Base-by-base conservation (phyloP, 2,329 filamentous ascomycete genomes). In the Iodosphaeria phyllophila region DNA sequence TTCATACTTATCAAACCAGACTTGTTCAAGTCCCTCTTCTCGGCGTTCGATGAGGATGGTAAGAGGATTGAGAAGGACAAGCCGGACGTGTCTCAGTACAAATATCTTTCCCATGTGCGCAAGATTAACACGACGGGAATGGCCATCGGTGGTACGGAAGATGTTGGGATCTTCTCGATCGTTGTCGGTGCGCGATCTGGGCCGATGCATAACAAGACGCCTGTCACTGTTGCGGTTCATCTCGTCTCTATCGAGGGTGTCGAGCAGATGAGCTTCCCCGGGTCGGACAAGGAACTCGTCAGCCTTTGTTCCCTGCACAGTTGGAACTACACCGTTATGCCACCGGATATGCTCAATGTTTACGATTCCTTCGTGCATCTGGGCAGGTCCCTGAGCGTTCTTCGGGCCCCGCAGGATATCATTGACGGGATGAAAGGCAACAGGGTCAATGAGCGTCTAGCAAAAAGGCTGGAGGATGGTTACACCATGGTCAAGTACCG, bases 241-340 rank as follows among this genome's bases (percentile, higher is more conserved):
- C 39, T 57, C 0, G 37, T 56, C 3, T 47, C 41, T 0, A 39
- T 58, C 5, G 48, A 55, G 25, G 38, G 41, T 3, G 29, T 52
- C 1, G 46, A 48, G 21, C 24, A 28, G 4, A 45, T 47, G 31
- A 22, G n/a, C 0, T 40, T 30, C n/a, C 36, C 39, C 1, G 11
- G n/a, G 3, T 4, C 11, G n/a, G 13, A 13, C n/a, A 8, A 22
- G 8, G 12, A 14, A 13, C 15, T 13, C 6, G 13, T 28, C 3
- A 20, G 26, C 3, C 28, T 59, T 6, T 38, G 41, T 13, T 51
- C 47, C 0, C 31, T 59, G 1, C 31, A 50, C 22, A 50, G 43
- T 23, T 60, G 55, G 55, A 41, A 36, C 5, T 57, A 58, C 25
- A 50, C 42, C 0, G 33, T 35, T 4, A 23, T 48, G 2, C 52